phyloP scores from a whole-genome alignment of 2,329 filamentous ascomycete species.

The Dothiorella sarmentorum region DNA sequence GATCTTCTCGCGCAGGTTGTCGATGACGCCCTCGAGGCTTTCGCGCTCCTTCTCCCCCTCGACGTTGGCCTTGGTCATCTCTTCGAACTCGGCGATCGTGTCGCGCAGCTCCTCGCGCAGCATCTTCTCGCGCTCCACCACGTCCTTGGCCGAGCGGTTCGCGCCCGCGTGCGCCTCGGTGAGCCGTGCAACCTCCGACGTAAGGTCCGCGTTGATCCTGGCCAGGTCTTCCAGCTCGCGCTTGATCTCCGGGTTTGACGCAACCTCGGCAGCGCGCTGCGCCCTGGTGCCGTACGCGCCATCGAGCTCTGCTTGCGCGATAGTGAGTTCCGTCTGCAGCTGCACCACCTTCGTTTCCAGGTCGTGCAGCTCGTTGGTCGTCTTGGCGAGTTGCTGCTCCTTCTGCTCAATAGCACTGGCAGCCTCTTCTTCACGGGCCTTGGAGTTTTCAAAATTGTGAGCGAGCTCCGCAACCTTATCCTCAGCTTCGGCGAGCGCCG shows the following conservation, averaged over 20 bases:
- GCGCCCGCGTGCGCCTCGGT: slow-evolving; percentile 32
- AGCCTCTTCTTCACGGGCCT: slow-evolving; percentile 31
- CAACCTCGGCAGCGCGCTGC: slow-evolving; percentile 64
- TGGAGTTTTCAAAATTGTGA: slow-evolving; percentile 27
- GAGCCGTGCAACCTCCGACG: slow-evolving; percentile 36
- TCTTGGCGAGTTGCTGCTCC: slow-evolving; percentile 32
- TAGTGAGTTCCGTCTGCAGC: slow-evolving; percentile 76
- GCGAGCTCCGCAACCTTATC: slow-evolving; percentile 30
- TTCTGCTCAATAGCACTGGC: slow-evolving; percentile 33
- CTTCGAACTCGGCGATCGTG: slow-evolving; percentile 67
- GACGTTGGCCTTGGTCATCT: slow-evolving; percentile 65
- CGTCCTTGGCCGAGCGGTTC: slow-evolving; percentile 34
- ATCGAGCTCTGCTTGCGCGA: slow-evolving; percentile 86
- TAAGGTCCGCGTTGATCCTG: slow-evolving; percentile 42
- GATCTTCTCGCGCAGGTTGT: slow-evolving; percentile 60
- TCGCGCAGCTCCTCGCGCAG: slow-evolving; percentile 65
- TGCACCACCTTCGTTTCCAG: slow-evolving; percentile 63
- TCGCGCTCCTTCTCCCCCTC: slow-evolving; percentile 70
- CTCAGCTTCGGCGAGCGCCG: slow-evolving; percentile 32
- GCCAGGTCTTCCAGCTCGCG: slow-evolving; percentile 57
- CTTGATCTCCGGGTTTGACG: slow-evolving; percentile 54
- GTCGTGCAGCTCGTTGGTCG: slow-evolving; percentile 21
- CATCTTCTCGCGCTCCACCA: slow-evolving; percentile 38
- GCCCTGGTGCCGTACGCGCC: slow-evolving; percentile 83
- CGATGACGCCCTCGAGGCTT: slow-evolving; percentile 60